Base-by-base conservation (phyloP, 2,329 filamentous ascomycete species). In the Ophioceras dolichostomum region DNA sequence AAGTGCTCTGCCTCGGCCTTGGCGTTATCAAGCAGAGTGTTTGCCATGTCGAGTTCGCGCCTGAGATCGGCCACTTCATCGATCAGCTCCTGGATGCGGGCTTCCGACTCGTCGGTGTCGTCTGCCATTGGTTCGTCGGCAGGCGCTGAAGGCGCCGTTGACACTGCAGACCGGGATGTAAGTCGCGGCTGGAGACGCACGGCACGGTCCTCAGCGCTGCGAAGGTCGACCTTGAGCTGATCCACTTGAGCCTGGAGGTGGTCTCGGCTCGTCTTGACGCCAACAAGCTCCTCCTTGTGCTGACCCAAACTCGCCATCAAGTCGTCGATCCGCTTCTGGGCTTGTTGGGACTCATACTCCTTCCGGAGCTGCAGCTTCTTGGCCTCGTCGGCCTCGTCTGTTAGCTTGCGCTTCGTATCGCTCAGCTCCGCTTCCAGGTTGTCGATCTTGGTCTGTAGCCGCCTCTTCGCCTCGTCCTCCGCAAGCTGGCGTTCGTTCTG, bases 301-400 rank as follows among this genome's bases (percentile, higher is more conserved):
- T 86, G 76, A 47, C 84, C 72, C 29, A 95, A 66, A 49, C 76
- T 89, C 22, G 79, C 68, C 44, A 89, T 81, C 32, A 98, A 73
- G 50, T 96, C 89, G 47, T 98, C 89, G 42, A 96, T 91, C 36
- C 88, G 78, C 58, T 87, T 91, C 55, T 94, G 86, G 36, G 74
- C 79, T 54, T 96, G 86, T 46, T 86, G 81, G 30, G 81, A 75
- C 43, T 98, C 91, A 44, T 84, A 95, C 51, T 96, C 89, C 50
- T 93, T 87, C 40, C 89, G 78, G 36, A 91, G 66, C 41, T 83
- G 70, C 24, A 83, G 64, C 55, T 93, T 89, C 66, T 88, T 93
- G 46, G 70, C 75, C 45, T 94, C 88, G 43, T 95, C 87, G 1
- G 78, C 59, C 52, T 95, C 88, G 19, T 86, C 77, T 3, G 80